These are phyloP conservation scores for Keithomyces neogunnii DNA, from an alignment of 2,329 filamentous ascomycete species.

Conservation along the genomic window DNA sequence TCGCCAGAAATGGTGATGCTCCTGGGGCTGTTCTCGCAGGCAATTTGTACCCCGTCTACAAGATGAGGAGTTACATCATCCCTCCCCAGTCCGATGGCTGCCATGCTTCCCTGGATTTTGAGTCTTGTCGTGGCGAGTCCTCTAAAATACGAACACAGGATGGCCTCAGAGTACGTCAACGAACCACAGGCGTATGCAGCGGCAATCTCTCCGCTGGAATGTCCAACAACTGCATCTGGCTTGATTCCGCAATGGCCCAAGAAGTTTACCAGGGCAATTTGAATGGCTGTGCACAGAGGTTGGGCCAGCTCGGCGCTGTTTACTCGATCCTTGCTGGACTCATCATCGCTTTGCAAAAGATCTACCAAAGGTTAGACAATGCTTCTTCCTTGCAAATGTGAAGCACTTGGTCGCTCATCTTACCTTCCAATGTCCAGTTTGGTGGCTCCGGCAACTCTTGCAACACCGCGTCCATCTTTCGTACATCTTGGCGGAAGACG, in stretches of 20 bases:
- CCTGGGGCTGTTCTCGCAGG: constrained; percentile 20
- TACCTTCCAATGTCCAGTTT: too few relatives aligned
- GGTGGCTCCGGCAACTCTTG: too few relatives aligned
- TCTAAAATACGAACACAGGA: constrained; percentile 25
- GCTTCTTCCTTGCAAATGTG: too few relatives aligned
- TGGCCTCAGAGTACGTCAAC: constrained; percentile 20
- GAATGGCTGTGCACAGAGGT: constrained; percentile 44
- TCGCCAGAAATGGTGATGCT: constrained; percentile 14
- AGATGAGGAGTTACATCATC: constrained; percentile 15
- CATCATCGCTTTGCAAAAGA: too few relatives aligned
- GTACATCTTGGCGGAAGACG: neutral
- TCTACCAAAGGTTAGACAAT: too few relatives aligned
- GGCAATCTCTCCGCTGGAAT: constrained; percentile 31
- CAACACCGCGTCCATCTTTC: too few relatives aligned
- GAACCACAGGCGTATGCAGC: constrained; percentile 27
- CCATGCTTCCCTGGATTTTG: constrained; percentile 20
- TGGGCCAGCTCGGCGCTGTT: constrained; percentile 35
- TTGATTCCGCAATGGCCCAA: constrained; percentile 20
- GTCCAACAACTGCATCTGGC: constrained; percentile 25
- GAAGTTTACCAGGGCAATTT: constrained; percentile 36
- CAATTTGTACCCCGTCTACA: constrained; percentile 12
- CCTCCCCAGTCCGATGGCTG: constrained; percentile 23
- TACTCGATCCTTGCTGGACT: constrained; percentile 14
- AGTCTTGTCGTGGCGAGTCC: constrained; percentile 13
- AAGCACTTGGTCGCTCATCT: too few relatives aligned